Evolutionary conservation across 352 stramenopile genomes (phyloP).

Genomic region (Globisporangium uncinulatum): DNA sequence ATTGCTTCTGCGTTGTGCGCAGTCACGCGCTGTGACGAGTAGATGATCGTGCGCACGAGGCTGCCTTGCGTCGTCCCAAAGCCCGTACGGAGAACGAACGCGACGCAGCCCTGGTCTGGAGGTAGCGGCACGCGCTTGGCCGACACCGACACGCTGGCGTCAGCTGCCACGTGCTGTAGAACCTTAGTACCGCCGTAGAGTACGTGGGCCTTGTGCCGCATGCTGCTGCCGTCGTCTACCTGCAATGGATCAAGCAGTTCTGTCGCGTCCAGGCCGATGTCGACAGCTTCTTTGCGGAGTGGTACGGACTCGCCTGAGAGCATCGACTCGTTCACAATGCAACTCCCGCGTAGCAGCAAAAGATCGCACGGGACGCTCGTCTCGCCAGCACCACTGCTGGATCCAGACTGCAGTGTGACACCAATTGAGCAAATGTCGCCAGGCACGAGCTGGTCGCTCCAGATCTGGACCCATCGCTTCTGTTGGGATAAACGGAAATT

Average conservation of each 20-base stretch:
- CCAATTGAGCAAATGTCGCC: constrained; percentile 85
- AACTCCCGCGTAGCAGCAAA: constrained; percentile 86
- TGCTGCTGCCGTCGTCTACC: constrained; percentile 26
- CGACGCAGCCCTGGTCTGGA: constrained; percentile 85
- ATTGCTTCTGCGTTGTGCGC: constrained; percentile 91
- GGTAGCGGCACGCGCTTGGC: constrained; percentile 20
- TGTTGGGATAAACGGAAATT: constrained; percentile 7
- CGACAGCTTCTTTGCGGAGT: constrained; percentile 86
- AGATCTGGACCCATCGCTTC: constrained; percentile 55
- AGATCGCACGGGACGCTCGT: constrained; percentile 85
- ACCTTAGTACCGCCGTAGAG: constrained; percentile 75
- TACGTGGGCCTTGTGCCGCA: constrained; percentile 54
- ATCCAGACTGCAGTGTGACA: constrained; percentile 17
- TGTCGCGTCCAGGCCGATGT: constrained; percentile 5
- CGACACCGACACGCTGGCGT: neutral
- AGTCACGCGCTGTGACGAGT: constrained; percentile 89
- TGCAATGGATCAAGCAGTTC: constrained; percentile 13
- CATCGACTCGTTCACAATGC: constrained; percentile 96
- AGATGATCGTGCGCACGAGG: constrained; percentile 94
- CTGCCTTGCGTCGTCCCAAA: constrained; percentile 93
- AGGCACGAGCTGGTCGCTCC: constrained; percentile 66
- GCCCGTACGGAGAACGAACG: constrained; percentile 88
- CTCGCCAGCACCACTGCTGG: constrained; percentile 4
- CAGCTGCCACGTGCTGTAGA: constrained; percentile 18
- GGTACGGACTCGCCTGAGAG: constrained; percentile 94